Evolutionary conservation across 768 basidiomycete species (phyloP), one percentile per base, ranked within the genome.

Genomic region (Kwoniella pini): DNA sequence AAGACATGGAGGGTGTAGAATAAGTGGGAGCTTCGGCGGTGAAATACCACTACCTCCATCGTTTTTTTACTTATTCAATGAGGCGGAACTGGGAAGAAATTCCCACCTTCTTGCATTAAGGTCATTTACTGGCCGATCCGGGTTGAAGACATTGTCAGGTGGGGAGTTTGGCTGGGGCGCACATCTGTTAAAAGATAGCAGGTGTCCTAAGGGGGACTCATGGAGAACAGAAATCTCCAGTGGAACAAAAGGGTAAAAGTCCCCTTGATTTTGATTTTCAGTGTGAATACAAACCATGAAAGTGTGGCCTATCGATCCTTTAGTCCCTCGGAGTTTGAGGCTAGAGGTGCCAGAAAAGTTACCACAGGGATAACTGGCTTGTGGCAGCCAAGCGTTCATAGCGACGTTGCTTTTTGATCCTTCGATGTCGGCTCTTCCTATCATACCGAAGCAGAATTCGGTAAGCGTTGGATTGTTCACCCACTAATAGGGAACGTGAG

Each of bases 261-360:
- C 83, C 83, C 83, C 85, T 86, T 86, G 85, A 86, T 86, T 84
- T 86, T 85, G 86, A 86, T 86, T 85, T 86, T 85, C 85, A 86
- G 85, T 85, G 82, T 84, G 84, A 84, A 86, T 85, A 86, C 84
- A 85, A 85, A 86, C 85, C 84, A 84, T 85, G 85, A 86, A 86
- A 87, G 86, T 84, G 84, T 85, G 85, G 86, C 85, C 86, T 86
- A 86, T 86, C 84, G 84, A 87, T 86, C 85, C 85, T 86, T 87
- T 85, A 84, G 85, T 85, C 84, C 84, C 84, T 85, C 83, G 79
- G 85, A 85, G 83, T 86, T 85, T 84, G 83, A 85, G 84, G 84
- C 84, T 85, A 86, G 85, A 86, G 85, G 85, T 87, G 85, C 84
- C 85, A 85, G 84, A 86, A 85, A 86, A 85, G 83, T 85, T 81